These are phyloP conservation scores for Yarrowia hollandica DNA, from an alignment of 805 yeast species.

Conservation along the genomic window DNA sequence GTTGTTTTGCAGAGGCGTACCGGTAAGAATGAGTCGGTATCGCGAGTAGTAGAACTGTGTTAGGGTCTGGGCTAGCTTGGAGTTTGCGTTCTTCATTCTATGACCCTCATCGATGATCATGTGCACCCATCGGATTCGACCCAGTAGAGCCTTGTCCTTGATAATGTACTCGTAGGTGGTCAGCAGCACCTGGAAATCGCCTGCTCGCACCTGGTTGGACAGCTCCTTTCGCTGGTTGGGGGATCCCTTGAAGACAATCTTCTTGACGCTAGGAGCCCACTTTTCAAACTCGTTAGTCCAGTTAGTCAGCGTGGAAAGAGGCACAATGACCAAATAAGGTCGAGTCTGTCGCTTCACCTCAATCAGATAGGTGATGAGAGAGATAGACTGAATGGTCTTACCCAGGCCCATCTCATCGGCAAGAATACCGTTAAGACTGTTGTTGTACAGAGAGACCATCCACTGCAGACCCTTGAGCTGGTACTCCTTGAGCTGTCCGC, in stretches of 20 bases:
- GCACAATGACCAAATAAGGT: constrained; percentile 91
- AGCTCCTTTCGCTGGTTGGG: constrained; percentile 81
- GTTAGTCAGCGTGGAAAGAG: constrained; percentile 88
- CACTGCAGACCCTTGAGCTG: constrained; percentile 93
- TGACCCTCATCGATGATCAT: constrained; percentile 99
- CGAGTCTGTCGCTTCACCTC: constrained; percentile 76
- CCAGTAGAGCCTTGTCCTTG: constrained; percentile 77
- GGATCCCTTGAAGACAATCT: constrained; percentile 87
- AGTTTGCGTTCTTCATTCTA: constrained; percentile 91
- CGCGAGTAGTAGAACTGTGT: constrained; percentile 81
- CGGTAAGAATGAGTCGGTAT: constrained; percentile 87
- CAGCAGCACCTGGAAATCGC: constrained; percentile 84
- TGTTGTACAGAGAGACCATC: constrained; percentile 96
- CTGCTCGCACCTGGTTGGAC: constrained; percentile 65
- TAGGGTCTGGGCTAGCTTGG: constrained; percentile 82
- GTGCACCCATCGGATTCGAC: constrained; percentile 88
- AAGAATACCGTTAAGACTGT: constrained; percentile 89
- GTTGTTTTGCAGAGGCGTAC: constrained; percentile 95
- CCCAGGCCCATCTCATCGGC: constrained; percentile 99
- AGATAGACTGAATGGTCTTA: constrained; percentile 91
- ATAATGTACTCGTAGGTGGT: constrained; percentile 95
- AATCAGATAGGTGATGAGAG: constrained; percentile 77
- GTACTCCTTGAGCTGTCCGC: constrained; percentile 90
- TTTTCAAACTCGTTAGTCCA: constrained; percentile 96
- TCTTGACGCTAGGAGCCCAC: constrained; percentile 90